A percentile compares a stretch with the other conserved stretches of the same genome.
These are phyloP conservation scores for Candida chilensis DNA, from an alignment of 805 yeast genomes.

Conservation along the genomic window DNA sequence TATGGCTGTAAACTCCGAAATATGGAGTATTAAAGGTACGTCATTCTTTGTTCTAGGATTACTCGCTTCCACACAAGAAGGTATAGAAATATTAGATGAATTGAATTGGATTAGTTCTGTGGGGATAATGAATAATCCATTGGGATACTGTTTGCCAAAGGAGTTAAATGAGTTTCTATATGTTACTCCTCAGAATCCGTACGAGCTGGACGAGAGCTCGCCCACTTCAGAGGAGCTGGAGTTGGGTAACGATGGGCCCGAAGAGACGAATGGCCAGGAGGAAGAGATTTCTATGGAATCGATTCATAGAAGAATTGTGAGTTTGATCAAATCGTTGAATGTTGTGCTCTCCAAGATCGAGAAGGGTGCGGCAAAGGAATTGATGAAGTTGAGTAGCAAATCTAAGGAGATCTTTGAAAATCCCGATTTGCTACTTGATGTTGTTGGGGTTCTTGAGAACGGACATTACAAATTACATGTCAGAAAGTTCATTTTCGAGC, in stretches of 20 bases:
- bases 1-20: conserved; percentile 34
- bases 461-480: conserved; percentile 56
- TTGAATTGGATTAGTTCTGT: conserved; percentile 58
- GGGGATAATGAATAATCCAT: conserved; percentile 29
- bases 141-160: conserved; percentile 14
- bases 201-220: conserved; percentile 14
- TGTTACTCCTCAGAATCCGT: conserved; percentile 17
- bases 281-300: conserved; percentile 2
- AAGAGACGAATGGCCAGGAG: background rate
- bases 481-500: conserved; percentile 56
- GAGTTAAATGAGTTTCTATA: conserved; percentile 20
- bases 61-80: conserved; percentile 64
- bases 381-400: conserved; percentile 42
- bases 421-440: conserved; percentile 41
- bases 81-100: conserved; percentile 79
- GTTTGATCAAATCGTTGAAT: conserved; percentile 13
- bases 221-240: background rate
- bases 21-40: conserved; percentile 63
- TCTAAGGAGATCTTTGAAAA: conserved; percentile 46
- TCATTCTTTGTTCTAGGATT: conserved; percentile 75
- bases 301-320: conserved; percentile 8
- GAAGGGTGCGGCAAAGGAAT: conserved; percentile 46
- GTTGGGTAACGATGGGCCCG: conserved; percentile 2
- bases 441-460: conserved; percentile 41
- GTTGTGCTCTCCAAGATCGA: conserved; percentile 13